Evolutionary conservation across 2,329 filamentous ascomycete species (phyloP), one percentile per base, ranked within the genome.

Genomic region (Coleophoma eucalyptorum): DNA sequence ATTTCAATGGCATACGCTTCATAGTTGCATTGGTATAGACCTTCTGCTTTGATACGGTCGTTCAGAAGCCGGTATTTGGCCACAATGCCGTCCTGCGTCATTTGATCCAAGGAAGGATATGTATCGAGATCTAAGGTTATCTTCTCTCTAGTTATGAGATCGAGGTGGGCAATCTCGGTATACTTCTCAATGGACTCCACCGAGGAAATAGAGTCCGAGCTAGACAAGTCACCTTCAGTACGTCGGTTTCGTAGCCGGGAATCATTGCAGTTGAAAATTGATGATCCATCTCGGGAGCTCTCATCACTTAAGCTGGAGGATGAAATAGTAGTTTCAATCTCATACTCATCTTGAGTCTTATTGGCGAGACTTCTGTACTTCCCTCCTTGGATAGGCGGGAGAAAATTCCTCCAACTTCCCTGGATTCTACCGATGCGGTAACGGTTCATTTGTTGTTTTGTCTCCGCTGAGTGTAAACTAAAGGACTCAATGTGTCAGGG

Each of bases 331-430:
- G n/a, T n/a, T n/a, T n/a, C n/a, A n/a, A n/a, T n/a, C 26, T 26
- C 4, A 2, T 26, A 8, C 26, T 7, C 10, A 8, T 8, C 5
- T 26, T 26, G 6, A 2, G 26, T 7, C 26, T 26, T 5, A 13
- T 3, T 1, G 7, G 1, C 37, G 11, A n/a, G 20, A 19, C 5
- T 5, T 31, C 42, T 31, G 20, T 31, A 44, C 31, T 10, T 33
- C 33, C 91, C 91, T 53, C 90, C 90, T 67, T 96, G 92, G 46
- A 97, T 91, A 1, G 92, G 92, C 5, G 93, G 90, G 11, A 89
- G 63, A 65, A 96, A 93, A 69, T 96, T 96, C 55, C 74, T 72
- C 92, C 92, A 97, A 56, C 72, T 73, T 31, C 88, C 88, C 62
- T 92, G 78, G 51, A 95, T 81, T 56, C 77, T 80, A 43, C 92